A percentile compares a stretch with the other conserved stretches of the same genome.
Evolutionary conservation across 345 rosid genomes (phyloP).

Genomic region (Clausena lansium): DNA sequence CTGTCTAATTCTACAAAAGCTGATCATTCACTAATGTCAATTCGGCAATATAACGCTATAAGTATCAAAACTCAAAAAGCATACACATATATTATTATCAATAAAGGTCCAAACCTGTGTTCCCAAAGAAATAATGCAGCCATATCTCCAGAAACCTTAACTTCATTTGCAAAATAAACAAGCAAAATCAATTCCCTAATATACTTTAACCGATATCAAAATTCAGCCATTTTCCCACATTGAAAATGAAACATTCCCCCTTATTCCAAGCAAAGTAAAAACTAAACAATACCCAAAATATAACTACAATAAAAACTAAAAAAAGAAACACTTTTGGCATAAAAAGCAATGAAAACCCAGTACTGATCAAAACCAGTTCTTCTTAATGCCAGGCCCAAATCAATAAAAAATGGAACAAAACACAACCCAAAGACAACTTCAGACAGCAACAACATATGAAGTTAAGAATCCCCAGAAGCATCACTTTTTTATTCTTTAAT

Average conservation of each 20-base stretch:
- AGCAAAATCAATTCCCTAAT: slow-evolving; percentile 23
- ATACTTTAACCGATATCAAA: slow-evolving; percentile 24
- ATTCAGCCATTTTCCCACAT: slow-evolving; percentile 32
- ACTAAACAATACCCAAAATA: slow-evolving; percentile 5
- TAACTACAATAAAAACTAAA: neutral
- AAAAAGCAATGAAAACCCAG: slow-evolving; percentile 15
- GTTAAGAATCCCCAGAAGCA: slow-evolving; percentile 25
- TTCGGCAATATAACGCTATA: neutral
- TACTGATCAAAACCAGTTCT: slow-evolving; percentile 14
- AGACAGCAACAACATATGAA: slow-evolving; percentile 18
- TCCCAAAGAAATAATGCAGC: slow-evolving; percentile 35
- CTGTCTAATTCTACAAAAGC: neutral
- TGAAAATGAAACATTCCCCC: slow-evolving; percentile 21
- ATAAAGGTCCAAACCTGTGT: slow-evolving; percentile 37
- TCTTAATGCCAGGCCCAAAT: slow-evolving; percentile 17
- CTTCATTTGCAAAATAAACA: slow-evolving; percentile 49
- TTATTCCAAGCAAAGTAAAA: slow-evolving; percentile 12
- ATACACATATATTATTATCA: neutral
- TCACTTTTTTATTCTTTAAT: slow-evolving; percentile 28
- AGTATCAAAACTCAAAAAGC: neutral
- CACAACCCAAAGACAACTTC: slow-evolving; percentile 11
- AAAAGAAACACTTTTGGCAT: slow-evolving; percentile 2
- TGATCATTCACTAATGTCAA: neutral
- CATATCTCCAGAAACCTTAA: slow-evolving; percentile 47
- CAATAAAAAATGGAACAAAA: slow-evolving; percentile 6